A percentile compares a stretch with the other conserved stretches of the same genome.
Conservation (phyloP, 768 basidiomycete species). For the Russula foetens region DNA sequence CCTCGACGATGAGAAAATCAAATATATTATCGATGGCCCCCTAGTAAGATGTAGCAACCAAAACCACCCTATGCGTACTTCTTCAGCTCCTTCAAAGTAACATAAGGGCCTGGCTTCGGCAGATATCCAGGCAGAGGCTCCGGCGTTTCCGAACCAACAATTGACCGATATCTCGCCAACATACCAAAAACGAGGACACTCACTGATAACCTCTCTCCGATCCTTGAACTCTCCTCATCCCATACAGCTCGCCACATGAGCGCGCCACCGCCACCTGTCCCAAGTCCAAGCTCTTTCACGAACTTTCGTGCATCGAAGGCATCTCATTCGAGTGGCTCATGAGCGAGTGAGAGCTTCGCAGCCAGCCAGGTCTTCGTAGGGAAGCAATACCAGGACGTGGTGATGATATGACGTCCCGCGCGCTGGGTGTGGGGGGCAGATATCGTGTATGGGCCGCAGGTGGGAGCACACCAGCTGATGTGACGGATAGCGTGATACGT, state of each 20-base stretch:
- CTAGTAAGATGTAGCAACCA: too few relatives aligned
- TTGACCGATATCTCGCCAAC: background rate
- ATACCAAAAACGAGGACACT: conserved; percentile 24
- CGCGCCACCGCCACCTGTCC: conserved; percentile 55
- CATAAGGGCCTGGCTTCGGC: conserved; percentile 48
- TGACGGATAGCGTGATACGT: conserved; percentile 69
- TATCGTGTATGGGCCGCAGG: too few relatives aligned
- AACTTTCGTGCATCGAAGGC: conserved; percentile 66
- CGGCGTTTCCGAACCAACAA: conserved; percentile 34
- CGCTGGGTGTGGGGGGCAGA: too few relatives aligned
- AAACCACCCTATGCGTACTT: too few relatives aligned
- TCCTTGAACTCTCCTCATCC: conserved; percentile 53
- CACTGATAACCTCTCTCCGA: conserved; percentile 60
- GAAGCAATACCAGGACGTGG: conserved; percentile 69
- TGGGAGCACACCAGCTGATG: conserved; percentile 32
- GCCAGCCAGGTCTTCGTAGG: conserved; percentile 44
- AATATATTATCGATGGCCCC: too few relatives aligned
- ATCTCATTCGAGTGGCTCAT: conserved; percentile 31
- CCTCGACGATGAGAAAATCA: background rate
- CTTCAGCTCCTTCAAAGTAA: too few relatives aligned
- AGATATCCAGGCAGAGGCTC: conserved; percentile 53
- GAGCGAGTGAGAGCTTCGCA: conserved; percentile 26
- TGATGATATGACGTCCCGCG: conserved; percentile 87
- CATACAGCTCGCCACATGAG: conserved; percentile 83
- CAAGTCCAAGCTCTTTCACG: conserved; percentile 43